phyloP scores from a whole-genome alignment of 768 basidiomycete species.

The Clitopilus passeckerianus region DNA sequence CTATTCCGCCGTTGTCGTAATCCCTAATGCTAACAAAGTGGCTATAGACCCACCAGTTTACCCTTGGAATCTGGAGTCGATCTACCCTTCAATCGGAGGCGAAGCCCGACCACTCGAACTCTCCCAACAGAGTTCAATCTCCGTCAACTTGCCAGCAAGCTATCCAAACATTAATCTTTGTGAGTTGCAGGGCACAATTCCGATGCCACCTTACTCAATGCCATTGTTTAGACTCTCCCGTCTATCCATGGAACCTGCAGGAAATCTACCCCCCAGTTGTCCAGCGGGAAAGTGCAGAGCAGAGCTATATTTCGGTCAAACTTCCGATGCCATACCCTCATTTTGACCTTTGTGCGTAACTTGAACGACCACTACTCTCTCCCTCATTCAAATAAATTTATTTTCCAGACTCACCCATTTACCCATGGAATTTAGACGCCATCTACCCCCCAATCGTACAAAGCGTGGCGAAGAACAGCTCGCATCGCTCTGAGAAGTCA shows the following conservation, averaged over 20 bases:
- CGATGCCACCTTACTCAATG: background rate
- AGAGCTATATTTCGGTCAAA: background rate
- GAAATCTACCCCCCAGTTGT: conserved; percentile 21
- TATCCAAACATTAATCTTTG: conserved; percentile 15
- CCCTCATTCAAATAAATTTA: background rate
- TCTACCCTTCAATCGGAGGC: conserved; percentile 11
- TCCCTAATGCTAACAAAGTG: background rate
- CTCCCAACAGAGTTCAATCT: background rate
- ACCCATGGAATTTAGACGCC: too few relatives aligned
- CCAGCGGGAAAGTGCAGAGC: too few relatives aligned
- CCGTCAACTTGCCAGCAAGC: background rate
- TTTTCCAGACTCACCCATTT: background rate
- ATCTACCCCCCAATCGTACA: too few relatives aligned
- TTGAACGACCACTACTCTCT: background rate
- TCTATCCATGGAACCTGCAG: conserved; percentile 34
- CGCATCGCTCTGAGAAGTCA: too few relatives aligned
- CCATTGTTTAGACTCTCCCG: conserved; percentile 8
- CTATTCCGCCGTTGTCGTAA: background rate
- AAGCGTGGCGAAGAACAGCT: too few relatives aligned
- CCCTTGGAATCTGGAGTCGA: conserved; percentile 33
- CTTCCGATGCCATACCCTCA: conserved; percentile 5
- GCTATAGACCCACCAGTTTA: conserved; percentile 21
- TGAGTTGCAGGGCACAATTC: conserved; percentile 2
- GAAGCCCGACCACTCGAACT: background rate
- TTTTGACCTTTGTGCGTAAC: conserved; percentile 13